Base-by-base conservation (phyloP, 495 filamentous ascomycete species). In the Viridothelium virens region DNA sequence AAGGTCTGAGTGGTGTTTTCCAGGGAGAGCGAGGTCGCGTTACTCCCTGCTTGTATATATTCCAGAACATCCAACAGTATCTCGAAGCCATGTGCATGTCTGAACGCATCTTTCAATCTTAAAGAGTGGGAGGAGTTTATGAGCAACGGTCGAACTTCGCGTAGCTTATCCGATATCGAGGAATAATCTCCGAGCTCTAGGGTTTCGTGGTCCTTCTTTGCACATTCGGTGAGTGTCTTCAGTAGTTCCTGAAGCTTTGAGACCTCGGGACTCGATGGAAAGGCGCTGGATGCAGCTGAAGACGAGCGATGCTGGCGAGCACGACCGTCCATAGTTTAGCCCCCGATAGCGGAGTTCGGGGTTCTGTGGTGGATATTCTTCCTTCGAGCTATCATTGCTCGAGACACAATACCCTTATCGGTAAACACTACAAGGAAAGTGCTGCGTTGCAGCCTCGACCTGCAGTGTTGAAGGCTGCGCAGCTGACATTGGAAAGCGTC, bases 41-140 rank as follows among this genome's bases (percentile, higher is more conserved):
- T 83, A 75, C 93, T 96, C 67, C 86, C 86, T 64, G 87, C 85
- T 4, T 87, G 87, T 65, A 90, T 81, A 25, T 85, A 83, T 31
- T 84, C 81, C 3, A 92, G 77, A 12, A 91, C 80, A 18, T 85
- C 77, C 56, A 96, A 77, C 38, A 96, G 74, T 37, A 80, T 79
- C 67, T 92, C 84, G 74, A 97, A 97, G 68, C 94, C 94, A 66
- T 83, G 80, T 41, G 89, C 81, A 73, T 88, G 86, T 66, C 93
- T 88, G 76, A 98, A 97, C 62, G 87, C 84, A 78, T 96, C 92
- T 78, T 89, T 84, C 18, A 79, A 53, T 36, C 11, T 59, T 6
- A 18, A 59, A 9, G 53, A 34, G 5, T 59, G 53, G 31, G 53
- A 59, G 7, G 53, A 59, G 18, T 59, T 14, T 11, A 59, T 36